Evolutionary conservation across 2,329 filamentous ascomycete genomes (phyloP), one percentile per base, ranked within the genome.

Genomic region (Diaporthe amygdali): DNA sequence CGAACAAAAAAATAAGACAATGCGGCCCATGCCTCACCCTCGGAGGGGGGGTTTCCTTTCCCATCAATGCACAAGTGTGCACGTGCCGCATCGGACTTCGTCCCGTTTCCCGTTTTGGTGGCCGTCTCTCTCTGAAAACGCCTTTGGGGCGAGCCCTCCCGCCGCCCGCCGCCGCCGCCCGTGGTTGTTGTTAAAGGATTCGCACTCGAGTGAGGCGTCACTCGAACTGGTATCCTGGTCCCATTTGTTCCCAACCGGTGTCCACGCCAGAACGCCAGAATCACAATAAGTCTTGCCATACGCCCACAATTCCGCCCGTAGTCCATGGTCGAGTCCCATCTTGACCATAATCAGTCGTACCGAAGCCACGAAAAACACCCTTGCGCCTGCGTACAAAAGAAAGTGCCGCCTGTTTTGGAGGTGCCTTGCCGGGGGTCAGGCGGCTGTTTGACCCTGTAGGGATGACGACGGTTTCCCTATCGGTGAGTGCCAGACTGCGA

Each of bases 261-360:
- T 68, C 39, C 66, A 68, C 51, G 66, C 52, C 66, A 68, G 66
- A 68, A 68, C 66, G 66, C 66, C 59, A 64, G 59, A 64, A 49
- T 64, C 51, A 47, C 12, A 56, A 44, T 17, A 49, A 56, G n/a
- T 54, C 63, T 54, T 44, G 12, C 37, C 14, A 41, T 67, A 46
- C 47, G 49, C 51, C 41, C 51, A 12, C 59, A 22, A n/a, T 14
- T 30, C 59, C 20, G 20, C 41, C 22, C 44, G 12, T 64, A 49
- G 20, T 15, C 30, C 59, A 10, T 5, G n/a, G 44, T 27, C 17
- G 59, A 64, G 25, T 49, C 30, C 59, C 30, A 15, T 25, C 44
- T 25, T 46, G n/a, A 12, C 59, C 51, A 49, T 12, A 64, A 37
- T 25, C 12, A 37, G 34, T 64, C n/a, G 30, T 46, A 52, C 34